Evolutionary conservation across 345 rosid genomes (phyloP).

Genomic region (Syzygium jambos): DNA sequence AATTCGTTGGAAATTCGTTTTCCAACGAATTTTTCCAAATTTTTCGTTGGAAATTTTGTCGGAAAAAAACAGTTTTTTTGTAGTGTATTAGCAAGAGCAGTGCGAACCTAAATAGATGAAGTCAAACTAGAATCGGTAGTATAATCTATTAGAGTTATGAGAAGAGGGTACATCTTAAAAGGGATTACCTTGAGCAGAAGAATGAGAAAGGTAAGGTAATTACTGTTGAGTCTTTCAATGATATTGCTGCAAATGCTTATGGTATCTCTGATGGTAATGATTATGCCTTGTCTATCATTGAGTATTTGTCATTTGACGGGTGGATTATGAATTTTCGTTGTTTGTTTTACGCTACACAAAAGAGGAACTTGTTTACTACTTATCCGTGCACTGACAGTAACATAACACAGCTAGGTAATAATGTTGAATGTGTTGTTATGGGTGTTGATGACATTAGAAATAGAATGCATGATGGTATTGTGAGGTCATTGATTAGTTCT

Average conservation of each 20-base stretch:
- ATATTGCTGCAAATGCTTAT: neutral
- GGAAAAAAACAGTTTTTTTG: no score
- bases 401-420: neutral
- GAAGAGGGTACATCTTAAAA: neutral
- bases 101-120: neutral
- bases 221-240: neutral
- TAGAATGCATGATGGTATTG: neutral
- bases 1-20: no score
- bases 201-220: neutral
- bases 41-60: no score
- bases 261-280: neutral
- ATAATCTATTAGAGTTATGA: neutral
- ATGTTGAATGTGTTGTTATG: neutral
- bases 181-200: neutral
- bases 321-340: neutral
- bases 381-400: accelerated
- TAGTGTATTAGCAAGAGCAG: neutral
- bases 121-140: neutral
- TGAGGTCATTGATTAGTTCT: neutral
- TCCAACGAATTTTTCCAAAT: no score
- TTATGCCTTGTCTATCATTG: neutral
- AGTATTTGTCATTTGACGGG: neutral
- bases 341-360: neutral
- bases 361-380: neutral
- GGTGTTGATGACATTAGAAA: neutral